phyloP scores from a whole-genome alignment of 2,329 filamentous ascomycete species.

The Achaetomium macrosporum region DNA sequence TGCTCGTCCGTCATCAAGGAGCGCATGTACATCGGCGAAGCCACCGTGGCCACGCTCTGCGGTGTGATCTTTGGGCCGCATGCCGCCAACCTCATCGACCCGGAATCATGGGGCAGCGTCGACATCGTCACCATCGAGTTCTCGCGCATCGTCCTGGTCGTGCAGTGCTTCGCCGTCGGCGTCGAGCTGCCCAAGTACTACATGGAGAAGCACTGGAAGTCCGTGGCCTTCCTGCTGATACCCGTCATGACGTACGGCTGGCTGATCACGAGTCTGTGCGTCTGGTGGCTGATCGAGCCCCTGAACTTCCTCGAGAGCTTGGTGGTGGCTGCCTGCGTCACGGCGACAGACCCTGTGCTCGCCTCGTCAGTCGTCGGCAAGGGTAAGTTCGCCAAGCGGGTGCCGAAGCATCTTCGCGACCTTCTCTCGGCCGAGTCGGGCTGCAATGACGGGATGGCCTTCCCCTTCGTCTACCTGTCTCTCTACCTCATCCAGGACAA shows the following conservation, averaged over 20 bases:
- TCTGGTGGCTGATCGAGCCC: conserved; percentile 81
- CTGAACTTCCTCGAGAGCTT: conserved; percentile 88
- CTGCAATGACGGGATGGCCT: conserved; percentile 99
- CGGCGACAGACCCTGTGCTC: conserved; percentile 92
- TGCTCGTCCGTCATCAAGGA: conserved; percentile 98
- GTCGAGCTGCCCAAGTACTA: conserved; percentile 89
- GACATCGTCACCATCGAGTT: conserved; percentile 87
- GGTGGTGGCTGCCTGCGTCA: conserved; percentile 85
- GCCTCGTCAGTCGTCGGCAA: conserved; percentile 98
- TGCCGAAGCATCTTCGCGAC: conserved; percentile 95
- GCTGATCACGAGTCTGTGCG: conserved; percentile 85
- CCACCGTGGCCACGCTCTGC: conserved; percentile 83
- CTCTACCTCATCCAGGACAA: conserved; percentile 84
- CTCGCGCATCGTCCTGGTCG: conserved; percentile 81
- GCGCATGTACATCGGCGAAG: conserved; percentile 96
- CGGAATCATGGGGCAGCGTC: conserved; percentile 68
- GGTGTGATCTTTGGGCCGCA: conserved; percentile 86
- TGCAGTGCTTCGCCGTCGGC: conserved; percentile 87
- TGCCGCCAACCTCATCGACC: conserved; percentile 75
- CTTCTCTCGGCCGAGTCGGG: conserved; percentile 92
- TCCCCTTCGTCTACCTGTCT: conserved; percentile 91
- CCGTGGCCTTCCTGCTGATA: conserved; percentile 78
- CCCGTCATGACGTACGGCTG: conserved; percentile 98
- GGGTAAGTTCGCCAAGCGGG: conserved; percentile 95
- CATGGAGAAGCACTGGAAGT: conserved; percentile 97